These are phyloP conservation scores for Chrysanthemum makinoi DNA, from an alignment of 129 eudicot genomes.

Conservation along the genomic window DNA sequence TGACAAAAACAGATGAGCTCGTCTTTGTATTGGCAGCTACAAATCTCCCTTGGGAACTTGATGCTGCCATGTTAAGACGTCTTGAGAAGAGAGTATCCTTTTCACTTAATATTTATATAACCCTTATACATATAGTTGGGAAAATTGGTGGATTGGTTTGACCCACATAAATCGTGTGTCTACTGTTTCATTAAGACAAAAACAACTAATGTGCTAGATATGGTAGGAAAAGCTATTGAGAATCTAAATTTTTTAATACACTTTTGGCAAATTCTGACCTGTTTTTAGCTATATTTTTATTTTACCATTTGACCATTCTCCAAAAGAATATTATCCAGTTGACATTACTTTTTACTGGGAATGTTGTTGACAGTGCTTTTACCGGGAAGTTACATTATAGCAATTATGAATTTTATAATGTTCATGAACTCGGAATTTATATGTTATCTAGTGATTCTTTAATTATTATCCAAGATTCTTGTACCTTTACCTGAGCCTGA, in stretches of 20 bases:
- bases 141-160: background rate
- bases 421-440: too few species aligned
- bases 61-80: conserved; percentile 99
- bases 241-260: background rate
- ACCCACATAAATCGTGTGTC: background rate
- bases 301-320: too few species aligned
- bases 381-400: too few species aligned
- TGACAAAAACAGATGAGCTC: conserved; percentile 86
- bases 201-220: background rate
- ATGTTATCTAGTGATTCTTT: conserved; percentile 16
- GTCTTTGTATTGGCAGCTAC: conserved; percentile 99
- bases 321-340: too few species aligned
- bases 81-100: conserved; percentile 94
- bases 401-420: too few species aligned
- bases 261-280: background rate
- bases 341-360: too few species aligned
- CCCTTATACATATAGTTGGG: background rate
- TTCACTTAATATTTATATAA: background rate
- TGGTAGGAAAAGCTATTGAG: background rate
- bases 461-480: conserved; percentile 64
- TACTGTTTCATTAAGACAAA: too few species aligned
- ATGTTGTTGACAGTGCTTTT: too few species aligned
- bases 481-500: conserved; percentile 97
- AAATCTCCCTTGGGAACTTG: conserved; percentile 99
- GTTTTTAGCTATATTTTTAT: background rate